Evolutionary conservation across 2,329 filamentous ascomycete species (phyloP).

Genomic region (Colletotrichum zoysiae): DNA sequence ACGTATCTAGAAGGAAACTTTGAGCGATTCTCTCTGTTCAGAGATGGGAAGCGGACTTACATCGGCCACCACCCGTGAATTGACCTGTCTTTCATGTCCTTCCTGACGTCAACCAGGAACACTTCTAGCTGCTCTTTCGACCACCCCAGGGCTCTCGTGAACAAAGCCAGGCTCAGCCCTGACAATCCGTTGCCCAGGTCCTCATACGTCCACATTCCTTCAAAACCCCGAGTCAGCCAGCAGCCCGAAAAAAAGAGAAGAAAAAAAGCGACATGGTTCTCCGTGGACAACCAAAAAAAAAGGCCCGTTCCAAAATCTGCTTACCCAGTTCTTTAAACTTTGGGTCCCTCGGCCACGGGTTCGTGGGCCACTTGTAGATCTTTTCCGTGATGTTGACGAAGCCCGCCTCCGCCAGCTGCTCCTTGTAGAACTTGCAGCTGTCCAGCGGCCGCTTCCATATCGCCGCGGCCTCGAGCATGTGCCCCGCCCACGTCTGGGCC

Average conservation of each 20-base stretch:
- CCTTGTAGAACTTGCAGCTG: slow-evolving; percentile 48
- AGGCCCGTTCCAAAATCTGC: not conserved
- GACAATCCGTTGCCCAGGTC: slow-evolving; percentile 52
- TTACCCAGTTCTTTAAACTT: slow-evolving; percentile 65
- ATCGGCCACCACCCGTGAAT: slow-evolving; percentile 56
- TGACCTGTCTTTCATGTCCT: slow-evolving; percentile 49
- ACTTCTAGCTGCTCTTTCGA: slow-evolving; percentile 50
- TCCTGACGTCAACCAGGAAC: slow-evolving; percentile 51
- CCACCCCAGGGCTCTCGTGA: slow-evolving; percentile 52
- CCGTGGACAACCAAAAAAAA: not conserved
- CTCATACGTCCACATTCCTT: slow-evolving; percentile 48
- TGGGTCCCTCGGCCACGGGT: slow-evolving; percentile 64
- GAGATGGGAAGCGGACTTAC: slow-evolving; percentile 45
- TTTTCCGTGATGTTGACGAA: slow-evolving; percentile 65
- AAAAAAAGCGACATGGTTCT: too few species aligned
- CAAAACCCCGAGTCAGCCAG: not conserved
- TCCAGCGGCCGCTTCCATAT: slow-evolving; percentile 48
- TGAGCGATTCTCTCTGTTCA: not conserved
- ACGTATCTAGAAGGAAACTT: not conserved
- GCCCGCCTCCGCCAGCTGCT: slow-evolving; percentile 62
- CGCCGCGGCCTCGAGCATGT: slow-evolving; percentile 49
- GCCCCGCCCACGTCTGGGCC: slow-evolving; percentile 50
- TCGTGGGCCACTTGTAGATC: slow-evolving; percentile 63
- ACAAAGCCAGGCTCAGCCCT: slow-evolving; percentile 53
- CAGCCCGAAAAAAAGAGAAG: too few species aligned